Evolutionary conservation across 371 early-diverging fungal species (phyloP).

Genomic region (Encephalitozoon cuniculi): DNA sequence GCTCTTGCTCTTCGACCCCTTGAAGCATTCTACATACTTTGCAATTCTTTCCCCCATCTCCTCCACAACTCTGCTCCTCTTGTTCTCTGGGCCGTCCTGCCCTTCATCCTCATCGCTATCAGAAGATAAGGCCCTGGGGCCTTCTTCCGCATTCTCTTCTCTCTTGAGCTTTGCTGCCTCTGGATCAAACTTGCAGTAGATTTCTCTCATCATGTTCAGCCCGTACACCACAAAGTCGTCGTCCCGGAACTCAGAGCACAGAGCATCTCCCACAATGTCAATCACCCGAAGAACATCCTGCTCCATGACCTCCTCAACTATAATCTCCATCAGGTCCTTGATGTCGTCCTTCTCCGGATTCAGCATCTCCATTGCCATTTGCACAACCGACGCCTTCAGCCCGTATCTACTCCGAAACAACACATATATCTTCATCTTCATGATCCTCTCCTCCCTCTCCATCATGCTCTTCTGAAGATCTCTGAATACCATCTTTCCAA

Average conservation of each 20-base stretch:
- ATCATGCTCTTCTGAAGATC: conserved; percentile 20
- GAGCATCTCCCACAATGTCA: conserved; percentile 35
- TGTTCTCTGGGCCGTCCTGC: background rate
- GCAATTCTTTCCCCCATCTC: conserved; percentile 19
- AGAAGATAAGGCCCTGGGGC: background rate
- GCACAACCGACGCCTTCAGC: conserved; percentile 35
- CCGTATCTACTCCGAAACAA: conserved; percentile 35
- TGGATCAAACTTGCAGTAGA: conserved; percentile 35
- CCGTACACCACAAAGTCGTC: conserved; percentile 57
- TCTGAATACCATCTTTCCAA: conserved; percentile 33
- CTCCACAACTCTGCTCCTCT: background rate
- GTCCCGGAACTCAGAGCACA: conserved; percentile 53
- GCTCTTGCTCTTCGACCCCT: conserved; percentile 30
- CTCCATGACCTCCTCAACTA: conserved; percentile 40
- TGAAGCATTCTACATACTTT: conserved; percentile 27
- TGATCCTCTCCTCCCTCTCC: conserved; percentile 43
- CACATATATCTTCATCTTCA: conserved; percentile 44
- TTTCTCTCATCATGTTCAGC: conserved; percentile 43
- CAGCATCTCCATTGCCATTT: conserved; percentile 46
- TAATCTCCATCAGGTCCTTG: conserved; percentile 41
- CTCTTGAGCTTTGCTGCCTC: background rate
- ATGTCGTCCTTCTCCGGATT: conserved; percentile 31
- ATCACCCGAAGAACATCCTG: conserved; percentile 32
- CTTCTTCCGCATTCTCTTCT: conserved; percentile 9
- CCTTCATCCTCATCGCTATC: conserved; percentile 13